Evolutionary conservation across 176 grass and related monocot genomes (phyloP), one percentile per base, ranked within the genome.

Genomic region (Cymbopogon citratus): DNA sequence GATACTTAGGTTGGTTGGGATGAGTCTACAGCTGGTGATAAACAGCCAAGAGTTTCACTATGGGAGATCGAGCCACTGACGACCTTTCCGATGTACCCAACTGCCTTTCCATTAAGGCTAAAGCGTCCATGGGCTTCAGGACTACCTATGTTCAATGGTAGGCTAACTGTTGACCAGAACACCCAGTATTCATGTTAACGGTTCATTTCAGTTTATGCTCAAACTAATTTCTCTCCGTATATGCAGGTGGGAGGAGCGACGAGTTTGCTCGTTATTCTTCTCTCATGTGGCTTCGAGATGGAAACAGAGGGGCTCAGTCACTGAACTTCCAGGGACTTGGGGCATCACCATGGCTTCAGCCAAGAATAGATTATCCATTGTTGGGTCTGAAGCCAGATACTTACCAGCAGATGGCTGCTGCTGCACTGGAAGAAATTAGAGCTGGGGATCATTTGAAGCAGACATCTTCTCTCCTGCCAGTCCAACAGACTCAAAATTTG

Each of bases 51-150:
- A 75, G 95, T 95, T 68, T 98, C 95, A 57, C 86, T 95, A 8
- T 98, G 95, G 95, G 95, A 98, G 69, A 98, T 94, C 7, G 95
- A 98, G 84, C 90, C 95, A 66, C 62, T 95, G 75, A 95, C 92
- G 57, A 94, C 95, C 15, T 98, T 98, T 89, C 92, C 92, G 0
- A 98, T 98, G 90, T 98, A 94, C 83, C 92, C 95, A 76, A 91
- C 90, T 40, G 74, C 88, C 19, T 97, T 97, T 81, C 94, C 95
- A 35, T 85, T 94, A 60, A 92, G 95, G 82, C 90, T 97, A 38
- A 97, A 97, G 74, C 90, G 92, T 16, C 92, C 92, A 2, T 97
- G 95, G 95, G 86, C 92, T 76, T 87, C 90, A 76, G 95, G 92
- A 36, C 79, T 92, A n/a, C 92, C 92, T 78, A 89, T 88, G 80